Base-by-base conservation (phyloP, 2,329 filamentous ascomycete genomes). In the Corynespora cassiicola region DNA sequence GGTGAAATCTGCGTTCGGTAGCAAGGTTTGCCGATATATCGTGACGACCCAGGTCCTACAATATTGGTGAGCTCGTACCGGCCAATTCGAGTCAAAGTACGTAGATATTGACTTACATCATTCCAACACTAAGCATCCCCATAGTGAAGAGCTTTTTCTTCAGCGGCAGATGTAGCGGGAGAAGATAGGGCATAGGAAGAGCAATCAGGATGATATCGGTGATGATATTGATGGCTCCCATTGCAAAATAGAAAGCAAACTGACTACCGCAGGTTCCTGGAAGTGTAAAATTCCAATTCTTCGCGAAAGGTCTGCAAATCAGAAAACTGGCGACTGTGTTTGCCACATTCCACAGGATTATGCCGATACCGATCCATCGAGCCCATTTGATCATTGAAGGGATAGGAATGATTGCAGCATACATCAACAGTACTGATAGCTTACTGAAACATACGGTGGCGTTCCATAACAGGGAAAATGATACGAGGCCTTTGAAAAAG, bases 391-490 rank as follows among this genome's bases (percentile, higher is more conserved):
- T 21, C 27, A 42, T 32, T 6, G 39, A 38, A 4, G n/a, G 27
- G 5, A 39, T 20, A 9, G 34, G 34, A 10, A 42, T 42, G n/a
- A 42, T 24, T 5, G 35, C 26, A 11, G 21, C 21, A 31, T 44
- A 44, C 36, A 44, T 39, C 14, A 44, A 21, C 7, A 44, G 30
- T n/a, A 44, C 29, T n/a, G 36, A 44, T 6, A 35, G n/a, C 32
- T 40, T 39, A 16, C 23, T 28, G 30, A 35, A 44, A 17, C 29
- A 34, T 17, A 39, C 25, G n/a, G 36, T 44, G 24, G 30, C 35
- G 15, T 44, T 39, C 35, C 35, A 44, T 11, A 44, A 22, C 10
- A 42, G 20, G 10, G 34, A 16, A 21, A 42, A 39, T 3, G 27
- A n/a, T 28, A 42, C 33, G 18, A 33, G 22, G 5, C 20, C 38